Conservation (phyloP, 164 flowering plant species). For the Umbellularia californica region DNA sequence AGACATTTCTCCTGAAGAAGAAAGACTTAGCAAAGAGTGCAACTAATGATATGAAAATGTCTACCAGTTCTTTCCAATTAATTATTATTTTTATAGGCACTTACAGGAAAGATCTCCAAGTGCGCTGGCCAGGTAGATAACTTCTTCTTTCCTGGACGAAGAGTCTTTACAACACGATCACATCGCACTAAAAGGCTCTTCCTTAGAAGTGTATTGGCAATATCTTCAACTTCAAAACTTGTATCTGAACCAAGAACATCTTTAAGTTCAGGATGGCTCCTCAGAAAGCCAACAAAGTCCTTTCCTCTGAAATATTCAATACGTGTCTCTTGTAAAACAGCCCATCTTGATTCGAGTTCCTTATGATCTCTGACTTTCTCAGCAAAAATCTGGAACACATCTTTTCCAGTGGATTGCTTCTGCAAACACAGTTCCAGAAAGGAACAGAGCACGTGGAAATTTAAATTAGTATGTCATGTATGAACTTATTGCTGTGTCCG, state of each 20-base stretch:
- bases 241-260: slow-evolving; percentile 69
- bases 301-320: slow-evolving; percentile 96
- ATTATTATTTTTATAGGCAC: slow-evolving; percentile 14
- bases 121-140: slow-evolving; percentile 98
- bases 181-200: slow-evolving; percentile 85
- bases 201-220: slow-evolving; percentile 56
- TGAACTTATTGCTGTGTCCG: not conserved
- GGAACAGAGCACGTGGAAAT: not conserved
- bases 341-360: slow-evolving; percentile 89
- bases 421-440: slow-evolving; percentile 20
- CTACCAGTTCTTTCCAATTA: not conserved
- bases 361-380: slow-evolving; percentile 97
- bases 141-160: slow-evolving; percentile 96
- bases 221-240: slow-evolving; percentile 68
- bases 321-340: slow-evolving; percentile 91
- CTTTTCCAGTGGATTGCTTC: slow-evolving; percentile 76
- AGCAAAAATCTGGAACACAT: slow-evolving; percentile 85
- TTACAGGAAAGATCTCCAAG: slow-evolving; percentile 83
- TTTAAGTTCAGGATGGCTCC: slow-evolving; percentile 68
- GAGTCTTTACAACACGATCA: slow-evolving; percentile 94
- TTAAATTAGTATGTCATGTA: not conserved
- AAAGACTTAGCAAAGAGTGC: not conserved
- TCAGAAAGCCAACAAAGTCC: slow-evolving; percentile 77
- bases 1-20: not conserved
- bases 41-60: not conserved